These are phyloP conservation scores for Geranium incanum DNA, from an alignment of 441 rosid genomes.

Conservation along the genomic window DNA sequence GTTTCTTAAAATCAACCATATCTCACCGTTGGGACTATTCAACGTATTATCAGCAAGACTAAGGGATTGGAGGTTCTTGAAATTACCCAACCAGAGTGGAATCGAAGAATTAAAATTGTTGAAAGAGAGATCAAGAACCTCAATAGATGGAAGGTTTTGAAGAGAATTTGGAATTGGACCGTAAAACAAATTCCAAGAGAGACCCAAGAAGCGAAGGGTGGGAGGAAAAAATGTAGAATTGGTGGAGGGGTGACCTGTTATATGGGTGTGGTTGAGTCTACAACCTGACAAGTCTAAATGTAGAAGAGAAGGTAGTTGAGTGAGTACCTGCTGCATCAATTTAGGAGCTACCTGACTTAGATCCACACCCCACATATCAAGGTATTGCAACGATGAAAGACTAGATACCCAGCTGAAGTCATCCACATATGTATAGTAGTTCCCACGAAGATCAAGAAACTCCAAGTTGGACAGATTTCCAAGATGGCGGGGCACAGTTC, in stretches of 20 bases:
- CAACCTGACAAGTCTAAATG: neutral
- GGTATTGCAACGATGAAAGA: neutral
- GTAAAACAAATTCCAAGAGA: rapidly evolving
- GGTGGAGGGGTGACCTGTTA: neutral
- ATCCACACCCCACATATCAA: neutral
- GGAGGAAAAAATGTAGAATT: neutral
- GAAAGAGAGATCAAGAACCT: neutral
- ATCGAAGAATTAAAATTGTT: neutral
- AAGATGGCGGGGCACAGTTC: constrained; percentile 8
- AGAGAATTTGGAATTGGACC: neutral
- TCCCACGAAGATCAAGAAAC: constrained; percentile 17
- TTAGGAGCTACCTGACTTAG: neutral
- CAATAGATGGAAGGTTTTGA: neutral
- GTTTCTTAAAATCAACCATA: neutral
- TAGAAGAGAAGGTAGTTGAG: neutral
- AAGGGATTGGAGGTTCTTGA: neutral
- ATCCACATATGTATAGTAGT: neutral
- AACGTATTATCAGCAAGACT: neutral
- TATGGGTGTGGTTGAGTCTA: neutral
- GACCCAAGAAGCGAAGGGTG: neutral
- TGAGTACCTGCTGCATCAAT: neutral
- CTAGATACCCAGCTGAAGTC: constrained; percentile 7
- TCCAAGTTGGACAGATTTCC: constrained; percentile 20
- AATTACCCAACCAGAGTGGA: neutral
- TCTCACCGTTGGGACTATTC: neutral